Conservation (phyloP, 495 filamentous ascomycete species). For the Podospora didyma region DNA sequence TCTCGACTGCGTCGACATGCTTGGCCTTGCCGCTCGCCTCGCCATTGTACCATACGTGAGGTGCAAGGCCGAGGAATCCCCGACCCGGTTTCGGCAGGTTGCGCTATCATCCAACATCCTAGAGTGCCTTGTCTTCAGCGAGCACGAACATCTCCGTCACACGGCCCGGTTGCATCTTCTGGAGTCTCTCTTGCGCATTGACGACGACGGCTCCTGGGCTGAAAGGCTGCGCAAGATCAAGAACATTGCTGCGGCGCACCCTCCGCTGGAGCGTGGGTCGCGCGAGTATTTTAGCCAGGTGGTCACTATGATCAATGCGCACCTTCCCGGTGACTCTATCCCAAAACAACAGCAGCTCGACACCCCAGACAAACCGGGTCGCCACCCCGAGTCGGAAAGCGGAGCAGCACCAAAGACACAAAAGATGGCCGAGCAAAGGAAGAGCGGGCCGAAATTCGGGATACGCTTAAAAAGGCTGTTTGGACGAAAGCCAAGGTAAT, state of each 20-base stretch:
- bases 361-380: background rate
- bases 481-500: background rate
- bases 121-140: background rate
- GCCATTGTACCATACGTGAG: background rate
- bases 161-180: background rate
- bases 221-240: background rate
- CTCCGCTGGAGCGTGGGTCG: background rate
- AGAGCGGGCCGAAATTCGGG: background rate
- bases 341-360: background rate
- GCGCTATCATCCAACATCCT: background rate
- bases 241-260: background rate
- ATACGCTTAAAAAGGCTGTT: background rate
- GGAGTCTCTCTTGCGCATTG: background rate
- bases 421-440: background rate
- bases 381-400: background rate
- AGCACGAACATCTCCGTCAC: background rate
- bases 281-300: background rate
- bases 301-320: background rate
- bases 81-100: background rate
- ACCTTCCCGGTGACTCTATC: background rate
- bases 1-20: background rate
- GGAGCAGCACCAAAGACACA: background rate
- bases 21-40: background rate
- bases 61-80: background rate
- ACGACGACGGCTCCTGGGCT: background rate